Percentiles rank a stretch among this genome's conserved stretches.
These are phyloP conservation scores for Oxytropis ochrocephala DNA, from an alignment of 306 rosid species.

Conservation along the genomic window DNA sequence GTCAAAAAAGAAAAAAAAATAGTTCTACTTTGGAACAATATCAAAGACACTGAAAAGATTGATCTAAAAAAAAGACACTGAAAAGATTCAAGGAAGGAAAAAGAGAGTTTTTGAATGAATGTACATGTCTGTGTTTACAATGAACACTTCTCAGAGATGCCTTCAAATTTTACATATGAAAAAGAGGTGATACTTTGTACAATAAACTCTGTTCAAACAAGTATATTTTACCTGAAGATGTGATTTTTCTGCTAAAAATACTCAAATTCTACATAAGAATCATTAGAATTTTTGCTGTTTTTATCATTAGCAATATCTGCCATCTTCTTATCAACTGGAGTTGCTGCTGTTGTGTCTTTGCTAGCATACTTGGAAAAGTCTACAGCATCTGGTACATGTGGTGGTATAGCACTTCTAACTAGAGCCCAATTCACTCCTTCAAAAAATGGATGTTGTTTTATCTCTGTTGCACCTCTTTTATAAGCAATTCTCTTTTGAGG, in stretches of 20 bases:
- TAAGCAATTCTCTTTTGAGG: slow-evolving; percentile 81
- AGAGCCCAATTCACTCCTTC: slow-evolving; percentile 94
- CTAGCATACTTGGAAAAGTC: slow-evolving; percentile 62
- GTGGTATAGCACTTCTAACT: slow-evolving; percentile 78
- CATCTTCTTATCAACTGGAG: slow-evolving; percentile 31
- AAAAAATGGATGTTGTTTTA: slow-evolving; percentile 84
- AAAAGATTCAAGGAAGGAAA: not conserved
- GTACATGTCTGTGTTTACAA: slow-evolving; percentile 26
- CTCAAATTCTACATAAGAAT: slow-evolving; percentile 44
- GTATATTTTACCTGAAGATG: not conserved
- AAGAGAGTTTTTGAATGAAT: slow-evolving; percentile 16
- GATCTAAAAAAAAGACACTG: not conserved
- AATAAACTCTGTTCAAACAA: not conserved
- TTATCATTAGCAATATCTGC: slow-evolving; percentile 19
- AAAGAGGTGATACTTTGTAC: slow-evolving; percentile 24
- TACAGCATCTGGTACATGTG: slow-evolving; percentile 64
- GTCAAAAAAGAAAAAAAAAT: not conserved
- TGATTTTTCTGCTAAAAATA: slow-evolving; percentile 34
- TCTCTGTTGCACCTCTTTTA: slow-evolving; percentile 81
- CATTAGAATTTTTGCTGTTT: not conserved
- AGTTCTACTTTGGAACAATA: not conserved
- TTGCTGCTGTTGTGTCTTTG: slow-evolving; percentile 24
- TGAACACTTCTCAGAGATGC: slow-evolving; percentile 2
- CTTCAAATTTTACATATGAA: slow-evolving; percentile 1
- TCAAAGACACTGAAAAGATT: not conserved